Evolutionary conservation across 495 filamentous ascomycete species (phyloP).

Genomic region (Penicillium paxilli): DNA sequence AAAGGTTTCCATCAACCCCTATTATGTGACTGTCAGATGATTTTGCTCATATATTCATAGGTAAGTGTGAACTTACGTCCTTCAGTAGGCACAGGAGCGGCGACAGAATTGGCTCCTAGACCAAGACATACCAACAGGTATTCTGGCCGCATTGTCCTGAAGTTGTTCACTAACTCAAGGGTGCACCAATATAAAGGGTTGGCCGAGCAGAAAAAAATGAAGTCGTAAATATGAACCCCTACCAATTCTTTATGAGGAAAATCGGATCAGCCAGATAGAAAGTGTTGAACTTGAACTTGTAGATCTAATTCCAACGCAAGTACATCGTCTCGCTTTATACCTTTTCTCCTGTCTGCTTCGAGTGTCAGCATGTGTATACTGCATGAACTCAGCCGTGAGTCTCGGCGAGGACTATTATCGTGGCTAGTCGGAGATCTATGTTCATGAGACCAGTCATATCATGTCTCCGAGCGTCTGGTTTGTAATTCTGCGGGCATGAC

Average conservation of each 20-base stretch:
- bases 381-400: neutral
- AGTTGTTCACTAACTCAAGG: neutral
- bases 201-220: no score
- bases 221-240: neutral
- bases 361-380: neutral
- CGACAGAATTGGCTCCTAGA: slow-evolving; percentile 6
- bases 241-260: neutral
- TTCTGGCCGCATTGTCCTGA: neutral
- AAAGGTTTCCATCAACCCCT: neutral
- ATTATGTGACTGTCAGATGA: neutral
- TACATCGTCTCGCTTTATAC: neutral
- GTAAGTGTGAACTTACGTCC: slow-evolving; percentile 4
- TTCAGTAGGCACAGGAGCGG: slow-evolving; percentile 12
- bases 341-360: neutral
- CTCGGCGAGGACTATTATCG: neutral
- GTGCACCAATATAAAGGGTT: neutral
- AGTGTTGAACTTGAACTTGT: neutral
- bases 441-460: neutral
- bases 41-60: neutral
- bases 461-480: neutral
- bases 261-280: neutral
- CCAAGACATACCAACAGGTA: neutral
- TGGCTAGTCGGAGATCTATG: neutral
- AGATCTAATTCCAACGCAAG: neutral
- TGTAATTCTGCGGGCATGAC: neutral